Conservation (phyloP, 2,329 filamentous ascomycete species). For the Aspergillus sp. region DNA sequence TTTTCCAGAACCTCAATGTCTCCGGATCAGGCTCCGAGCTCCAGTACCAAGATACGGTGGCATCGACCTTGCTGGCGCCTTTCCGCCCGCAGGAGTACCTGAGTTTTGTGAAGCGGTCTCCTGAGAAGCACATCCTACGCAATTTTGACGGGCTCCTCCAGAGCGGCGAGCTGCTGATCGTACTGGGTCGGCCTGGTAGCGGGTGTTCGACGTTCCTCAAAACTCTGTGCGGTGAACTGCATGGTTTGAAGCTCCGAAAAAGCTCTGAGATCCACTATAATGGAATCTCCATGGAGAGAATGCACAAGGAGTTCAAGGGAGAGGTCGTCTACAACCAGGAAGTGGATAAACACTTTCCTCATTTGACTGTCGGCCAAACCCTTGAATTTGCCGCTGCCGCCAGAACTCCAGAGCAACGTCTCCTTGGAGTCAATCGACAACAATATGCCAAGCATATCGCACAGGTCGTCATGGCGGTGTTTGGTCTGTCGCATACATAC, state of each 20-base stretch:
- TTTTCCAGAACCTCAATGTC: constrained; percentile 64
- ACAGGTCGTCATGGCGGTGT: constrained; percentile 40
- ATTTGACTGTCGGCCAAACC: constrained; percentile 57
- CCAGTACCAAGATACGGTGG: constrained; percentile 67
- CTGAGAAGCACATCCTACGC: constrained; percentile 55
- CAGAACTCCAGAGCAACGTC: constrained; percentile 44
- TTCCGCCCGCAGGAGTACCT: constrained; percentile 58
- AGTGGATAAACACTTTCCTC: constrained; percentile 53
- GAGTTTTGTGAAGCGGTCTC: constrained; percentile 39
- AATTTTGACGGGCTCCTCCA: constrained; percentile 54
- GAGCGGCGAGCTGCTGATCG: constrained; percentile 46
- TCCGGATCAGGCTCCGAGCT: constrained; percentile 65
- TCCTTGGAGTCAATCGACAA: constrained; percentile 43
- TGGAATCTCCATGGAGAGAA: constrained; percentile 60
- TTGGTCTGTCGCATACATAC: constrained; percentile 41
- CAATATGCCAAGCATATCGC: constrained; percentile 41
- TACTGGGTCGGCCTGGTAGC: constrained; percentile 40
- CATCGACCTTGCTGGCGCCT: constrained; percentile 56
- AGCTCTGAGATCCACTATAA: constrained; percentile 79
- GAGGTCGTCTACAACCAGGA: constrained; percentile 41
- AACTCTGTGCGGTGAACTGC: constrained; percentile 75
- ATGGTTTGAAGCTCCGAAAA: constrained; percentile 70
- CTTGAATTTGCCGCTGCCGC: constrained; percentile 55
- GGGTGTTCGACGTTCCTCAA: constrained; percentile 80
- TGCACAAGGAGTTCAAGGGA: constrained; percentile 60